A percentile compares a stretch with the other conserved stretches of the same genome.
These are phyloP conservation scores for Flueggea neowawraea DNA, from an alignment of 441 rosid species.

Conservation along the genomic window DNA sequence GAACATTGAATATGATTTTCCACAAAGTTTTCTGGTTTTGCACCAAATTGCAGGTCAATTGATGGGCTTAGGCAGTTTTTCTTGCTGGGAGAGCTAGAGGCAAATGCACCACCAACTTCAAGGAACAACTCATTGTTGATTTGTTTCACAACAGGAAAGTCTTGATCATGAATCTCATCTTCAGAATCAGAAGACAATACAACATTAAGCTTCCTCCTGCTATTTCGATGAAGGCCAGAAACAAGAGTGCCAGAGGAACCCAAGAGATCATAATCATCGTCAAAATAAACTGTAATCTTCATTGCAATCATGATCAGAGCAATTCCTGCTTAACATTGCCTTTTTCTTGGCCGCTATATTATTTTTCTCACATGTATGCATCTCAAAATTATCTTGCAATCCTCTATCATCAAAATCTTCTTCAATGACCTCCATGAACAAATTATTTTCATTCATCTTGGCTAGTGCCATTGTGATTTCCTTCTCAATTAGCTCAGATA, in stretches of 20 bases:
- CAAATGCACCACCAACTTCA: conserved; percentile 25
- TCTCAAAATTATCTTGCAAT: conserved; percentile 26
- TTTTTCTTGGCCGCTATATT: conserved; percentile 70
- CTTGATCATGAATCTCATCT: conserved; percentile 40
- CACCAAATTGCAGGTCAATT: conserved; percentile 24
- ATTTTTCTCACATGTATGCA: conserved; percentile 32
- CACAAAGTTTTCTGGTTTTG: conserved; percentile 29
- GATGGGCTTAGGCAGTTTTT: conserved; percentile 27
- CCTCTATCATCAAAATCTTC: conserved; percentile 34
- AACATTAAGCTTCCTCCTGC: conserved; percentile 47
- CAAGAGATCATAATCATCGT: conserved; percentile 29
- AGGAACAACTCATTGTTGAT: conserved; percentile 21
- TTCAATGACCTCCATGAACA: conserved; percentile 30
- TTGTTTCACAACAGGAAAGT: conserved; percentile 22
- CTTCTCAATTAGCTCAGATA: conserved; percentile 76
- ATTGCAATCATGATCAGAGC: conserved; percentile 42
- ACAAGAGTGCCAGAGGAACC: conserved; percentile 42
- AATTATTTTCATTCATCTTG: conserved; percentile 38
- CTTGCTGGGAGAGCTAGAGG: conserved; percentile 24
- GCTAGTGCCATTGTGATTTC: conserved; percentile 51
- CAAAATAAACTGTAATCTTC: conserved; percentile 37
- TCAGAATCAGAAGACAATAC: conserved; percentile 88
- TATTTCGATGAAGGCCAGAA: conserved; percentile 33
- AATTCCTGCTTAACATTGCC: conserved; percentile 62
- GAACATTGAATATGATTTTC: conserved; percentile 28